Conservation (phyloP, 257 asterid genomes). For the Solanum sparsipilum region DNA sequence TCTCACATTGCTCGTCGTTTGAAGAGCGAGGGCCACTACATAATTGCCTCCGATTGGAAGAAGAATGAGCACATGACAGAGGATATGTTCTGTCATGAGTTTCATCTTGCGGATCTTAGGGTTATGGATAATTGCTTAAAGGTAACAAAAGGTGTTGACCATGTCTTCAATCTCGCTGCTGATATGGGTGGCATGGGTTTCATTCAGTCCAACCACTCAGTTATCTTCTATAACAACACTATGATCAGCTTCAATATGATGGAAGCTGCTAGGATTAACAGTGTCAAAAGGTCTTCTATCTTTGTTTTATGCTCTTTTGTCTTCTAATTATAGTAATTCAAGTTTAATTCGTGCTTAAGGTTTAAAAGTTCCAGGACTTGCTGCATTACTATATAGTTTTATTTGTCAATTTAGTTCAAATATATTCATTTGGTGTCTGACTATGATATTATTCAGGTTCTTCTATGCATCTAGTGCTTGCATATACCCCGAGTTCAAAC, state of each 20-base stretch:
- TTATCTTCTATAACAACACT: slow-evolving; percentile 83
- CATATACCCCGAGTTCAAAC: slow-evolving; percentile 90
- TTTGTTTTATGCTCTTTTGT: background rate
- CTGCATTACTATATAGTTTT: background rate
- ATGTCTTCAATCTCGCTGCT: slow-evolving; percentile 88
- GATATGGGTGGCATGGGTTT: slow-evolving; percentile 99
- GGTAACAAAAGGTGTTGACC: slow-evolving; percentile 64
- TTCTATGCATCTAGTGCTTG: slow-evolving; percentile 96
- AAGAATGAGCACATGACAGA: slow-evolving; percentile 89
- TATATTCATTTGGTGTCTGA: background rate
- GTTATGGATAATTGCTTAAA: slow-evolving; percentile 88
- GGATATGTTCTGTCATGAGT: slow-evolving; percentile 90
- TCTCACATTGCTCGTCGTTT: slow-evolving; percentile 87
- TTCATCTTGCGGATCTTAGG: slow-evolving; percentile 87
- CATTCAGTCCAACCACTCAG: slow-evolving; percentile 92
- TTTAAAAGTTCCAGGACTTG: background rate
- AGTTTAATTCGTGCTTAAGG: background rate
- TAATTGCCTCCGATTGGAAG: slow-evolving; percentile 94
- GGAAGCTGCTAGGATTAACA: slow-evolving; percentile 75
- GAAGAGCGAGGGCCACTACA: slow-evolving; percentile 83
- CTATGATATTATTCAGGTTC: slow-evolving; percentile 33
- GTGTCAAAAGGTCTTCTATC: slow-evolving; percentile 50
- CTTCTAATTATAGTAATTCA: background rate
- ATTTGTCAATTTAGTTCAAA: background rate
- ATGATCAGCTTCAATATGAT: slow-evolving; percentile 95